These are phyloP conservation scores for Backusella luteola DNA, from an alignment of 192 early-diverging fungal species.

Conservation along the genomic window DNA sequence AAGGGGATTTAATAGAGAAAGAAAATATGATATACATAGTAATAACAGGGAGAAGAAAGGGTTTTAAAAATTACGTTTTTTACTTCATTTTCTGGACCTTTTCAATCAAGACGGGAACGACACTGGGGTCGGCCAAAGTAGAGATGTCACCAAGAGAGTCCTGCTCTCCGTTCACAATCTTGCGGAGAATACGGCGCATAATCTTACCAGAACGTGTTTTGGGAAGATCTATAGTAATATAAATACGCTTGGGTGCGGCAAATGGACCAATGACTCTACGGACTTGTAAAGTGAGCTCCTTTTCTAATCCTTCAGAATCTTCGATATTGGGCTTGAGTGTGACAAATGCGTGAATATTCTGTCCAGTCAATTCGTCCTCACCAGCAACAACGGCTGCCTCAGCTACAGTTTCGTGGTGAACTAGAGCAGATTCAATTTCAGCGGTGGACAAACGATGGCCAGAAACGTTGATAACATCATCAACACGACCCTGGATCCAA, in stretches of 20 bases:
- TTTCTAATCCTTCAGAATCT: conserved; percentile 46
- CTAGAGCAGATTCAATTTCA: conserved; percentile 90
- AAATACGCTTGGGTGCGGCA: conserved; percentile 84
- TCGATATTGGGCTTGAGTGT: conserved; percentile 66
- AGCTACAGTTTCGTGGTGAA: conserved; percentile 76
- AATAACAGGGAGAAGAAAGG: background rate
- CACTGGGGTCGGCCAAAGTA: conserved; percentile 79
- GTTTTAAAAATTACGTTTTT: background rate
- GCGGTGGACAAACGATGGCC: conserved; percentile 92
- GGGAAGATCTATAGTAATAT: conserved; percentile 84
- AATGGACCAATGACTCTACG: conserved; percentile 91
- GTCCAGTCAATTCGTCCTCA: conserved; percentile 84
- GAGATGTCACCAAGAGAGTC: conserved; percentile 85
- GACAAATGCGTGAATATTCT: conserved; percentile 83
- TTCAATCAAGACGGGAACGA: conserved; percentile 22
- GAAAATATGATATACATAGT: no score
- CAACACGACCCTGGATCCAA: conserved; percentile 92
- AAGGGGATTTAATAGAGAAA: background rate
- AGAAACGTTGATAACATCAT: conserved; percentile 90
- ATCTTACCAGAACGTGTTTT: conserved; percentile 97
- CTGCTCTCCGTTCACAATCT: conserved; percentile 82
- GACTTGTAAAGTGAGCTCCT: conserved; percentile 69
- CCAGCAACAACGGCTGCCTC: conserved; percentile 91
- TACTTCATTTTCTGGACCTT: conserved; percentile 13
- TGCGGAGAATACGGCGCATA: conserved; percentile 92